A percentile compares a stretch with the other conserved stretches of the same genome.
Evolutionary conservation across 108 stramenopile species (phyloP).

Genomic region (Cyclotella choctawhatcheeana): DNA sequence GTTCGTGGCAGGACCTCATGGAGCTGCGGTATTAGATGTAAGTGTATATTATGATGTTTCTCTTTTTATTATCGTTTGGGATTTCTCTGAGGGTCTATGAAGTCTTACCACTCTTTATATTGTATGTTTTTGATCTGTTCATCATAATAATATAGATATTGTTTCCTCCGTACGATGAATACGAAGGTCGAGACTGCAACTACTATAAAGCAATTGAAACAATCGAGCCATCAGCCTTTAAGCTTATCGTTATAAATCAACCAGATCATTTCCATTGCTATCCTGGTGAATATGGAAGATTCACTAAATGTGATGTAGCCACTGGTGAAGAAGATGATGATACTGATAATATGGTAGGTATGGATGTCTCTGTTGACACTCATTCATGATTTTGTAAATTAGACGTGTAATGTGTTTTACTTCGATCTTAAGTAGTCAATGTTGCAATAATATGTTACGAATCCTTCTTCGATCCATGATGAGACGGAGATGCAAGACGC

Average conservation of each 20-base stretch:
- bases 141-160: slow-evolving; percentile 48
- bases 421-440: too few relatives aligned
- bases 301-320: slow-evolving; percentile 46
- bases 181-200: slow-evolving; percentile 87
- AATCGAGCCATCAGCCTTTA: slow-evolving; percentile 42
- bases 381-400: too few relatives aligned
- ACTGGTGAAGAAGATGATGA: slow-evolving; percentile 1
- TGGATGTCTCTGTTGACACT: neutral
- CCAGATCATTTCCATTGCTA: slow-evolving; percentile 86
- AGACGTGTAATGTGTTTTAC: too few relatives aligned
- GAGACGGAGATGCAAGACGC: slow-evolving; percentile 79
- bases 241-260: slow-evolving; percentile 65
- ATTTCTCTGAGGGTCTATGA: too few relatives aligned
- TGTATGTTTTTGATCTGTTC: neutral
- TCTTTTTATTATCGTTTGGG: too few relatives aligned
- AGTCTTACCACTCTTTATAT: too few relatives aligned
- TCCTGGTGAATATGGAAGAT: slow-evolving; percentile 68
- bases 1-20: slow-evolving; percentile 86
- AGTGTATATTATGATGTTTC: too few relatives aligned
- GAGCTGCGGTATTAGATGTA: slow-evolving; percentile 90
- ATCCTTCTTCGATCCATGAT: slow-evolving; percentile 55
- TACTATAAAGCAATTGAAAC: slow-evolving; percentile 74
- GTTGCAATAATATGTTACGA: too few relatives aligned
- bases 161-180: slow-evolving; percentile 91
- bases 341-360: neutral